Evolutionary conservation across 139 green algal genomes (phyloP).

Genomic region (Chlorella vulgaris): DNA sequence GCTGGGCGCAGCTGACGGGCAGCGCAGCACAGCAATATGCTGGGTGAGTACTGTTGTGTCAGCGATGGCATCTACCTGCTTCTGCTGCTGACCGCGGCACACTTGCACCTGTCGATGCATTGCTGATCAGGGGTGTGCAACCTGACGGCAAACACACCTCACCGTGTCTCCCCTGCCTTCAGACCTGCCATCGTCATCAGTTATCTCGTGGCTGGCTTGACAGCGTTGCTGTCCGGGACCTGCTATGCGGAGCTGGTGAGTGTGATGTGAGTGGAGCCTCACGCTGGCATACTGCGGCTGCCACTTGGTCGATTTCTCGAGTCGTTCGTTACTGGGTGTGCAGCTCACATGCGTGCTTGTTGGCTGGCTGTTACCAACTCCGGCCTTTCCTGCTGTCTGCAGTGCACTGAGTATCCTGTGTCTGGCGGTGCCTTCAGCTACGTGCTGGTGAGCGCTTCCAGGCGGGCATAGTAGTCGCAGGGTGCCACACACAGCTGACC

Average conservation of each 20-base stretch:
- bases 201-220: slow-evolving; percentile 33
- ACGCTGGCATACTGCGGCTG: too few species aligned
- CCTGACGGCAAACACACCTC: background rate
- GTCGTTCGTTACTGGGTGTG: too few species aligned
- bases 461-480: background rate
- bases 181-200: slow-evolving; percentile 37
- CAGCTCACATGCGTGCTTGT: too few species aligned
- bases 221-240: slow-evolving; percentile 5
- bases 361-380: too few species aligned
- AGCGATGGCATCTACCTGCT: background rate
- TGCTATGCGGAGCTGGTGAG: slow-evolving; percentile 53
- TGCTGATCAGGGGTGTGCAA: background rate
- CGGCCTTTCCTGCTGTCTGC: too few species aligned
- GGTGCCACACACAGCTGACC: too few species aligned
- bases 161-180: background rate
- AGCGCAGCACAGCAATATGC: slow-evolving; percentile 1
- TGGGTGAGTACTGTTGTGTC: slow-evolving; percentile 19
- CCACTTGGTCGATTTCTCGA: too few species aligned
- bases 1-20: slow-evolving; percentile 36
- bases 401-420: slow-evolving; percentile 38
- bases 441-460: slow-evolving; percentile 2
- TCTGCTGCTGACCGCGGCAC: background rate
- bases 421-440: slow-evolving; percentile 44
- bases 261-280: too few species aligned
- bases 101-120: background rate